Conservation (phyloP, 1,284 basidiomycete species). For the Puccinia novopanici region DNA sequence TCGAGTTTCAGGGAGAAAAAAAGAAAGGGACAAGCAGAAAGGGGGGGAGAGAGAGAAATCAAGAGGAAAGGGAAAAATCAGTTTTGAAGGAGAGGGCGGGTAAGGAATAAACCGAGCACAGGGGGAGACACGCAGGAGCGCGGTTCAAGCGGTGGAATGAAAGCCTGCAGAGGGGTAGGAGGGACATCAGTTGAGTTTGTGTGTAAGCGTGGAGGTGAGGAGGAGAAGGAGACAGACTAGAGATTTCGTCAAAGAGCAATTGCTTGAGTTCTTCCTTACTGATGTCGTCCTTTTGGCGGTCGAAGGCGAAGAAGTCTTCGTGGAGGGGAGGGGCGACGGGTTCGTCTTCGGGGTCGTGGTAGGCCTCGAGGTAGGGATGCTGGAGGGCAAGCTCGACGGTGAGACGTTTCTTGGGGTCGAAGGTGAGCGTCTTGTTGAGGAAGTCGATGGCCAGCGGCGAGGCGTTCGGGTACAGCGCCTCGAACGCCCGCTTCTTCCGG, state of each 20-base stretch:
- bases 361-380: slow-evolving; percentile 88
- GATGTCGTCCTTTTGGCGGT: slow-evolving; percentile 89
- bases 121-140: no score
- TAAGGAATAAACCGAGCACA: no score
- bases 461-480: slow-evolving; percentile 80
- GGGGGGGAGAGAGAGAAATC: no score
- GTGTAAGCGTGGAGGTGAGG: no score
- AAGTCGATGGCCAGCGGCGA: slow-evolving; percentile 84
- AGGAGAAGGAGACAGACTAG: no score
- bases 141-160: no score
- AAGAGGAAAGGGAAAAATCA: no score
- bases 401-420: slow-evolving; percentile 89
- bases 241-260: slow-evolving; percentile 45
- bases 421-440: slow-evolving; percentile 70
- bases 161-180: no score
- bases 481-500: slow-evolving; percentile 77
- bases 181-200: no score
- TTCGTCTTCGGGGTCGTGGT: slow-evolving; percentile 65
- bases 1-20: no score
- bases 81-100: no score
- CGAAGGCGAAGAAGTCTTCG: slow-evolving; percentile 90
- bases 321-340: slow-evolving; percentile 85
- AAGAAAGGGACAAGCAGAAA: no score
- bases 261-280: slow-evolving; percentile 76
- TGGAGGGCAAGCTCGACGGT: slow-evolving; percentile 84